These are phyloP conservation scores for Stereocaulon alpinum DNA, from an alignment of 495 filamentous ascomycete species.

Conservation along the genomic window DNA sequence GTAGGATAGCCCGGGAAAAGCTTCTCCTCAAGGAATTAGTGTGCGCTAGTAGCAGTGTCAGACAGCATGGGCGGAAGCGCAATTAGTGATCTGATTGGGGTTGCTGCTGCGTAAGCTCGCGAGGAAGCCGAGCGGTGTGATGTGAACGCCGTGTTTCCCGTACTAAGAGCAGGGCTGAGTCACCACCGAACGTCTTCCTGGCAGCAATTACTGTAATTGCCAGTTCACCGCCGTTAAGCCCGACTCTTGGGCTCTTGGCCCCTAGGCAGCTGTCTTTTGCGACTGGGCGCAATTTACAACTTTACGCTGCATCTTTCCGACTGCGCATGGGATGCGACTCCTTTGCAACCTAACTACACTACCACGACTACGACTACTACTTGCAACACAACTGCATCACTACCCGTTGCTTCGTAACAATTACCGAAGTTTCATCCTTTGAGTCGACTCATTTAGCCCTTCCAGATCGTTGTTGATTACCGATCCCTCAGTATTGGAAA, in stretches of 20 bases:
- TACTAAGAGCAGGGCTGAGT: constrained; percentile 12
- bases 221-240: background rate
- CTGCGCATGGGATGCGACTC: background rate
- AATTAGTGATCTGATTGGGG: too few relatives aligned
- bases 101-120: too few relatives aligned
- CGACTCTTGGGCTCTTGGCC: background rate
- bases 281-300: background rate
- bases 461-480: constrained; percentile 1
- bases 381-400: too few relatives aligned
- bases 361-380: too few relatives aligned
- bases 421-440: too few relatives aligned
- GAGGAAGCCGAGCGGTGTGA: too few relatives aligned
- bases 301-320: background rate
- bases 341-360: too few relatives aligned
- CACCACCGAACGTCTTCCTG: background rate
- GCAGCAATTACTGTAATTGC: background rate
- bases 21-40: too few relatives aligned
- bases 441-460: background rate
- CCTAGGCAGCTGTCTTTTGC: background rate
- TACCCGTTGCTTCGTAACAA: too few relatives aligned
- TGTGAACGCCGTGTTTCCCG: background rate
- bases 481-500: background rate
- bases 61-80: too few relatives aligned
- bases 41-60: too few relatives aligned
- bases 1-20: too few relatives aligned